Conservation (phyloP, 2,329 filamentous ascomycete genomes). For the Akanthomyces uredinophilus region DNA sequence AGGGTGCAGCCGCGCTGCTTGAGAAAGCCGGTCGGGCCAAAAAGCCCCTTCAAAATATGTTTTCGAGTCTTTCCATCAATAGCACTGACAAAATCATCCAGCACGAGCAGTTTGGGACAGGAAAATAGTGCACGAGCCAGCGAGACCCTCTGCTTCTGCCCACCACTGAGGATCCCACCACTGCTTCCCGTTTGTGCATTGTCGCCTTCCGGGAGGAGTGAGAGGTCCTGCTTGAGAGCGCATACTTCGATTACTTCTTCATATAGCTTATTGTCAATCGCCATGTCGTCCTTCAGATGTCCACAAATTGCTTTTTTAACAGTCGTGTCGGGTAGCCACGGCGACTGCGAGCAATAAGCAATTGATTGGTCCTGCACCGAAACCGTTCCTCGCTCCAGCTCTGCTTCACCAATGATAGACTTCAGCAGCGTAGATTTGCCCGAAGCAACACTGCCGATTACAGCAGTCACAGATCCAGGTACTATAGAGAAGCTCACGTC, state of each 20-base stretch:
- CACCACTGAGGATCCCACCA: slow-evolving; percentile 34
- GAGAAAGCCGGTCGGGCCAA: slow-evolving; percentile 15
- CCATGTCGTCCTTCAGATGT: slow-evolving; percentile 18
- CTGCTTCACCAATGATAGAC: slow-evolving; percentile 25
- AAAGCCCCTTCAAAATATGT: slow-evolving; percentile 2
- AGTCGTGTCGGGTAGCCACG: slow-evolving; percentile 27
- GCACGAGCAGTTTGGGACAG: slow-evolving; percentile 19
- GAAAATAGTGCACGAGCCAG: slow-evolving; percentile 29
- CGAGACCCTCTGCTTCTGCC: slow-evolving; percentile 30
- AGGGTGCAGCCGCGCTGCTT: slow-evolving; percentile 16
- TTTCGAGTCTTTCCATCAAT: slow-evolving; percentile 22
- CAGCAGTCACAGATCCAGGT: slow-evolving; percentile 17
- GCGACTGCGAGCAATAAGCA: slow-evolving; percentile 13
- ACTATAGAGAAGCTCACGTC: neutral
- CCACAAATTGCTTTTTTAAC: slow-evolving; percentile 28
- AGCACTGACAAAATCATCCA: slow-evolving; percentile 31
- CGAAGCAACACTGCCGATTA: slow-evolving; percentile 32
- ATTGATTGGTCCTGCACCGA: neutral
- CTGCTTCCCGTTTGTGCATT: slow-evolving; percentile 29
- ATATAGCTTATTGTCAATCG: slow-evolving; percentile 27
- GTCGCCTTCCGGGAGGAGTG: slow-evolving; percentile 28
- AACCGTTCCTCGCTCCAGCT: slow-evolving; percentile 9
- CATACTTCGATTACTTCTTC: slow-evolving; percentile 23
- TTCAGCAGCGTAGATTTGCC: slow-evolving; percentile 33
- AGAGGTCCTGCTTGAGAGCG: slow-evolving; percentile 23